Conservation (phyloP, 139 green algal species). For the Nannochloris sp. region DNA sequence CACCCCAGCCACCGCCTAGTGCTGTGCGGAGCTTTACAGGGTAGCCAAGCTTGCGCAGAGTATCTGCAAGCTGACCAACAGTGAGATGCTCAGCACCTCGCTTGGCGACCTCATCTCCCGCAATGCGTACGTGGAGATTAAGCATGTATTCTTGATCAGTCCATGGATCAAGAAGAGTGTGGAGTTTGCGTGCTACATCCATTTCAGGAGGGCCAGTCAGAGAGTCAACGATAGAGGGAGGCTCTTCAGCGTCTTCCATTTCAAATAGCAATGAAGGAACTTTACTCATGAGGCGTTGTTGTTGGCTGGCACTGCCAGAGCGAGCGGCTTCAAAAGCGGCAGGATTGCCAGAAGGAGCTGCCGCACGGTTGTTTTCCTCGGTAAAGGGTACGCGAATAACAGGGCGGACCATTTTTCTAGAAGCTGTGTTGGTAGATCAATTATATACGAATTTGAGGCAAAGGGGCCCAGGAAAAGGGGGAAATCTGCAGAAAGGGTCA, state of each 20-base stretch:
- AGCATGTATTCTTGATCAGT: constrained; percentile 34
- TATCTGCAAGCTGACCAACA: constrained; percentile 27
- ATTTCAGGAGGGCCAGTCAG: background rate
- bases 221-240: background rate
- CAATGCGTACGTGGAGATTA: constrained; percentile 18
- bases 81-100: background rate
- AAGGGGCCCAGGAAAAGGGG: background rate
- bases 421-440: too few relatives aligned
- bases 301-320: background rate
- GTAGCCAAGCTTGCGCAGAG: constrained; percentile 29
- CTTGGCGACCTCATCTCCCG: constrained; percentile 1
- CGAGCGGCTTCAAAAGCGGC: background rate
- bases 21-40: constrained; percentile 34
- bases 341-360: background rate
- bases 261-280: constrained; percentile 48
- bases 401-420: background rate
- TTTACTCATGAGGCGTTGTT: constrained; percentile 20
- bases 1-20: constrained; percentile 36
- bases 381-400: constrained; percentile 5
- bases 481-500: background rate
- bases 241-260: constrained; percentile 25
- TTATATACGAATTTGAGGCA: too few relatives aligned
- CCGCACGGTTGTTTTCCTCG: background rate
- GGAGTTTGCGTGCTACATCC: background rate
- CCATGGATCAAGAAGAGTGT: constrained; percentile 16